phyloP scores from a whole-genome alignment of 441 rosid species.

The Populus hybrid region DNA sequence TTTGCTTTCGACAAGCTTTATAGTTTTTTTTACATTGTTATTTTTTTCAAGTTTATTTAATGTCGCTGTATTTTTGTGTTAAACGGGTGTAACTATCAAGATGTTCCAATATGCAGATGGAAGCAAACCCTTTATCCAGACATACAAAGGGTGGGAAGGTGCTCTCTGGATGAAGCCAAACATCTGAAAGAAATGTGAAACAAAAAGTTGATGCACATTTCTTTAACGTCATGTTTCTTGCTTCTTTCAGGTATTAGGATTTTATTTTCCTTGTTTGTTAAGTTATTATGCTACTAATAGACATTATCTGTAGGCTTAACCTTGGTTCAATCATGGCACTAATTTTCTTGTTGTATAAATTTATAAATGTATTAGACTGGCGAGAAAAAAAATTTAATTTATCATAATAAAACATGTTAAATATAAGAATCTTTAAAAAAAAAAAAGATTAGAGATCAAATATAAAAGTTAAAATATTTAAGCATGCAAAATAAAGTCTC shows the following conservation, averaged over 20 bases:
- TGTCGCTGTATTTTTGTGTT: not conserved
- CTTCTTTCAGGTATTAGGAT: not conserved
- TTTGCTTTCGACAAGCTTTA: too few relatives aligned
- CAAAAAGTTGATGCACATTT: constrained; percentile 16
- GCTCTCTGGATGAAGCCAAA: constrained; percentile 69
- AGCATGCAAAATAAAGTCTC: too few relatives aligned
- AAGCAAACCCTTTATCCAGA: constrained; percentile 59
- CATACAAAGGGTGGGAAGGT: constrained; percentile 52
- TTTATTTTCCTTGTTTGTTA: not conserved
- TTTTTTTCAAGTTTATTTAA: too few relatives aligned
- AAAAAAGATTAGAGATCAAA: too few relatives aligned
- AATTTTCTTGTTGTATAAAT: too few relatives aligned
- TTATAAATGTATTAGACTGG: too few relatives aligned
- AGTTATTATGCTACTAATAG: too few relatives aligned
- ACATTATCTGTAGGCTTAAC: not conserved
- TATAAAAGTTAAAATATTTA: too few relatives aligned
- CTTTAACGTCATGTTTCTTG: not conserved
- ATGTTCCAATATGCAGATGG: constrained; percentile 52
- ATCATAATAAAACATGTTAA: too few relatives aligned
- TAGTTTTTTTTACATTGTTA: too few relatives aligned
- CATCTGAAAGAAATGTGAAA: constrained; percentile 73
- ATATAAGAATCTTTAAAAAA: too few relatives aligned
- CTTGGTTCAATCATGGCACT: not conserved
- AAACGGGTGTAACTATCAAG: not conserved
- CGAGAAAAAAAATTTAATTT: not conserved